These are phyloP conservation scores for Yamadazyma ubonensis DNA, from an alignment of 805 yeast species.

Conservation along the genomic window DNA sequence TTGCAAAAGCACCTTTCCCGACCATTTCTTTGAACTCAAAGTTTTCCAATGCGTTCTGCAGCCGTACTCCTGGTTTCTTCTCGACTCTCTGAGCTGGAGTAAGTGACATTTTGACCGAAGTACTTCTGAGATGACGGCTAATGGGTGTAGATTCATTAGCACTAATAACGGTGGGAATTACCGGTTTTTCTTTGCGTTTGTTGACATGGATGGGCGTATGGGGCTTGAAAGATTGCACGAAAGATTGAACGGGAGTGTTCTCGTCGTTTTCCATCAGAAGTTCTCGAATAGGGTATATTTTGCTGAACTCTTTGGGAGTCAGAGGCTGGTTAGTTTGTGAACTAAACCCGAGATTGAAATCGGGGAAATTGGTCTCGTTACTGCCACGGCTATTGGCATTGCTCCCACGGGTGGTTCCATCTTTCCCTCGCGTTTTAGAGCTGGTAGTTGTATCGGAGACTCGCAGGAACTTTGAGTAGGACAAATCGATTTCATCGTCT, in stretches of 20 bases:
- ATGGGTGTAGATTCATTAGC: slow-evolving; percentile 18
- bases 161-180: slow-evolving; percentile 1
- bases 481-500: slow-evolving; percentile 29
- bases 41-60: slow-evolving; percentile 44
- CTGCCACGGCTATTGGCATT: neutral
- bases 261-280: slow-evolving; percentile 13
- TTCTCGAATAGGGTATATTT: slow-evolving; percentile 14
- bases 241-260: slow-evolving; percentile 7
- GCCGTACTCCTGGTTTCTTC: slow-evolving; percentile 38
- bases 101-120: slow-evolving; percentile 39
- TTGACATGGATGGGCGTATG: neutral
- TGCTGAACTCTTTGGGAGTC: too few species aligned
- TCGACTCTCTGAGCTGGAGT: slow-evolving; percentile 56
- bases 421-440: neutral
- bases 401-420: neutral
- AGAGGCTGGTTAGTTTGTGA: too few species aligned
- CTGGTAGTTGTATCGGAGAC: slow-evolving; percentile 7
- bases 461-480: slow-evolving; percentile 40
- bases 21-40: slow-evolving; percentile 59
- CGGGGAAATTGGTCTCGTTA: too few species aligned
- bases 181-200: neutral
- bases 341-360: too few species aligned
- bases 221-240: too few species aligned
- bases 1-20: slow-evolving; percentile 92
- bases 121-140: slow-evolving; percentile 18